Evolutionary conservation across 805 yeast species (phyloP).

Genomic region (Pichia californica): DNA sequence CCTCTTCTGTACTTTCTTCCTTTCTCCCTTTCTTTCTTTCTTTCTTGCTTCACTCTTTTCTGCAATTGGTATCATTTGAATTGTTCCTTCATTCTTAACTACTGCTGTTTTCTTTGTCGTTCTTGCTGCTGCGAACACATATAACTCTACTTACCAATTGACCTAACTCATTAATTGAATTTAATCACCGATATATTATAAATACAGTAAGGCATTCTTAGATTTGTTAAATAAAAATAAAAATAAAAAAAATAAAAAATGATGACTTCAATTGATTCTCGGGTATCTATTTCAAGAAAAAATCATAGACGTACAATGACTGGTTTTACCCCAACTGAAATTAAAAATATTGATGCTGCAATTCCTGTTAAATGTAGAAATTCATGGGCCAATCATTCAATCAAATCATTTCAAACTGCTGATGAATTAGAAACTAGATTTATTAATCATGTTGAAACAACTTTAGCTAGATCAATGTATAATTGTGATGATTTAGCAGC

Average conservation of each 20-base stretch:
- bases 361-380: slow-evolving; percentile 76
- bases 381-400: slow-evolving; percentile 68
- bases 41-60: too few species aligned
- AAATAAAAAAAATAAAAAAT: not conserved
- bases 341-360: slow-evolving; percentile 70
- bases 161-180: too few species aligned
- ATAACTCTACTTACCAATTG: too few species aligned
- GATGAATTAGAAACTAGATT: slow-evolving; percentile 62
- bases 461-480: slow-evolving; percentile 85
- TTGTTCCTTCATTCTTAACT: too few species aligned
- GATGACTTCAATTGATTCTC: slow-evolving; percentile 5
- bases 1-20: too few species aligned
- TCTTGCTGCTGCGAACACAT: too few species aligned
- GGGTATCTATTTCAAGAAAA: slow-evolving; percentile 4
- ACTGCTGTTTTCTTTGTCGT: too few species aligned
- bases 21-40: too few species aligned
- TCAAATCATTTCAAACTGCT: slow-evolving; percentile 40
- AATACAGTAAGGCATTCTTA: too few species aligned
- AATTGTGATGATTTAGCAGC: slow-evolving; percentile 92
- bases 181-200: too few species aligned
- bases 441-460: slow-evolving; percentile 83
- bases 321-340: slow-evolving; percentile 88
- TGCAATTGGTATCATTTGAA: too few species aligned
- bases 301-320: slow-evolving; percentile 71
- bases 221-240: too few species aligned